phyloP scores from a whole-genome alignment of 2,329 filamentous ascomycete genomes.

The Colletotrichum filicis region DNA sequence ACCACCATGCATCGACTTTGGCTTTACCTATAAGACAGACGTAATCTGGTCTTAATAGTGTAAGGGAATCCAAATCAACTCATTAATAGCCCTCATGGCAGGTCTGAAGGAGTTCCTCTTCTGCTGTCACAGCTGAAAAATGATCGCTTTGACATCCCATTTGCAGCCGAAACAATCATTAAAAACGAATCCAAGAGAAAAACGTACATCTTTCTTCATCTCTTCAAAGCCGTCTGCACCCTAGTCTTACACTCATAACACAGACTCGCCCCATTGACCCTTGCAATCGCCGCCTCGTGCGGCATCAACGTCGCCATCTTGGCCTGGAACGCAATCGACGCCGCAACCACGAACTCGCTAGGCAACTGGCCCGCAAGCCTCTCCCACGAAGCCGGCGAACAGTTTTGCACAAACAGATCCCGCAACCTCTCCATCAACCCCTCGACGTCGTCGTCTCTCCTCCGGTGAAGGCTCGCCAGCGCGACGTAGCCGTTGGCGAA shows the following conservation, averaged over 20 bases:
- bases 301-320: conserved; percentile 20
- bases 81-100: not conserved
- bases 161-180: no score
- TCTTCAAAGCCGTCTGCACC: conserved; percentile 17
- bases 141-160: not conserved
- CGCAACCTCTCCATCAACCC: not conserved
- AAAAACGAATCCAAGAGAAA: no score
- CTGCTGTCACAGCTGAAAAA: not conserved
- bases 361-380: conserved; percentile 19
- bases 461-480: conserved; percentile 12
- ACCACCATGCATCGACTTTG: no score
- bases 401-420: conserved; percentile 21
- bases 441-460: conserved; percentile 14
- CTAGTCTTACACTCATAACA: conserved; percentile 33
- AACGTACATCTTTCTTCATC: not conserved
- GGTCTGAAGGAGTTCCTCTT: not conserved
- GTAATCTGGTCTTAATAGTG: no score
- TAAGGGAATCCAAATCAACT: no score
- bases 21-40: no score
- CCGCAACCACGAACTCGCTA: conserved; percentile 9
- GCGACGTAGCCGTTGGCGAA: conserved; percentile 25
- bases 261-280: conserved; percentile 24
- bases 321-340: conserved; percentile 28
- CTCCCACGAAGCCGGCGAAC: conserved; percentile 15
- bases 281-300: conserved; percentile 26